Percentiles rank a stretch among this genome's conserved stretches.
phyloP scores from a whole-genome alignment of 1,139 yeast genomes.

The Saccharomycopsis phalli region DNA sequence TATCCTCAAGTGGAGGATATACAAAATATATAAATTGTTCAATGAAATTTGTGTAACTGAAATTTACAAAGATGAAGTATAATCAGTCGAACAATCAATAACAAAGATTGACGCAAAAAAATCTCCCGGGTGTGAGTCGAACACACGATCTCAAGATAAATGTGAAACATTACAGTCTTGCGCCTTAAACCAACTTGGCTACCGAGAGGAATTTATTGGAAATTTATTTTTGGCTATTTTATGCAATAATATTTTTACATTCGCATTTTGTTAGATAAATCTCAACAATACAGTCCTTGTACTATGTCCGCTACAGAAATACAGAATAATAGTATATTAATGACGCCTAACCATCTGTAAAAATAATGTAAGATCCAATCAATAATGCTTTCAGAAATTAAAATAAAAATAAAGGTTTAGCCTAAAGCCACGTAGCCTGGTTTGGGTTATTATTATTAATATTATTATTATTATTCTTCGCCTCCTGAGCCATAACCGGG shows the following conservation, averaged over 20 bases:
- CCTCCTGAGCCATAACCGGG: no score
- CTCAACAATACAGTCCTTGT: no score
- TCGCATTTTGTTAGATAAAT: no score
- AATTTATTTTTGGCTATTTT: no score
- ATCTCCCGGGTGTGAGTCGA: slow-evolving; percentile 57
- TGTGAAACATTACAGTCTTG: slow-evolving; percentile 19
- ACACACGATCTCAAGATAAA: slow-evolving; percentile 52
- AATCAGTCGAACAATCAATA: neutral
- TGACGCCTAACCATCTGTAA: neutral
- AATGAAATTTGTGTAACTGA: neutral
- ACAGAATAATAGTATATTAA: neutral
- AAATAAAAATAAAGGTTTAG: neutral
- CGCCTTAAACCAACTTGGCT: slow-evolving; percentile 21
- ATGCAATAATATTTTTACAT: no score
- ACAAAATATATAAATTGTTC: neutral
- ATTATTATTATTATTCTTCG: no score
- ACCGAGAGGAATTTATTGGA: slow-evolving; percentile 13
- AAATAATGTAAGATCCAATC: neutral
- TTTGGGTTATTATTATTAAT: neutral
- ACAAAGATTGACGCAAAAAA: slow-evolving; percentile 23
- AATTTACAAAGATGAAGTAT: neutral
- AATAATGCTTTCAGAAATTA: neutral
- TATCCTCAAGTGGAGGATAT: slow-evolving; percentile 42
- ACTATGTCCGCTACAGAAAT: no score
- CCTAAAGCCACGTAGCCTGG: slow-evolving; percentile 2